phyloP scores from a whole-genome alignment of 2,329 filamentous ascomycete genomes.

The Cercospora beticola region DNA sequence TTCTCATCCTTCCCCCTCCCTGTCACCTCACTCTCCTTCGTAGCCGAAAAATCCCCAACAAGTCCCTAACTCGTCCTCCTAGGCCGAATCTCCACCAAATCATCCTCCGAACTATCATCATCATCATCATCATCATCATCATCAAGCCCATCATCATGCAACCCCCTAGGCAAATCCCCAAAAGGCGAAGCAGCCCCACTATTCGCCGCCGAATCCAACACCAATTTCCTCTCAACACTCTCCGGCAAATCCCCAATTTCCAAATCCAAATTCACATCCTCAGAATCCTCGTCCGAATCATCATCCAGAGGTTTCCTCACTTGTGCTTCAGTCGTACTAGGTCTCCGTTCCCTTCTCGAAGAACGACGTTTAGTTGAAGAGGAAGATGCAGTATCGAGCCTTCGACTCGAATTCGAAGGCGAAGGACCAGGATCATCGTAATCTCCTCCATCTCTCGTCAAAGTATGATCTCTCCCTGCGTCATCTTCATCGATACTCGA shows the following conservation, averaged over 20 bases:
- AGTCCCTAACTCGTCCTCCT: constrained; percentile 33
- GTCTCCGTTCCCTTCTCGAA: constrained; percentile 11
- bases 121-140: constrained; percentile 28
- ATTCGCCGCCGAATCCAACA: constrained; percentile 13
- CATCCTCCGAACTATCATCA: constrained; percentile 30
- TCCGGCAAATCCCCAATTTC: constrained; percentile 9
- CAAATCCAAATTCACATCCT: constrained; percentile 17
- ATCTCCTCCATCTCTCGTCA: constrained; percentile 44
- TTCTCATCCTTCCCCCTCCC: background rate
- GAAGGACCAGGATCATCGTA: constrained; percentile 47
- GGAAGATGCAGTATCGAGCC: background rate
- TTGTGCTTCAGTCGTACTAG: constrained; percentile 40
- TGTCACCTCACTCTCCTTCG: background rate
- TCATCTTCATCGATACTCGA: constrained; percentile 23
- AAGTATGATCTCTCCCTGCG: constrained; percentile 38
- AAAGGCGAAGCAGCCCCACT: constrained; percentile 18
- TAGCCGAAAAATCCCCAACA: background rate
- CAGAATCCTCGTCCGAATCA: constrained; percentile 25
- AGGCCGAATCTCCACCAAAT: constrained; percentile 37
- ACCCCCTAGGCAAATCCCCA: constrained; percentile 20
- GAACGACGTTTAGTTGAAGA: constrained; percentile 17
- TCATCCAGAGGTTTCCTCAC: constrained; percentile 34
- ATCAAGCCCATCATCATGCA: constrained; percentile 21
- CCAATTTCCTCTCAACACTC: constrained; percentile 20
- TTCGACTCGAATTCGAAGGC: background rate